Percentiles rank a stretch among this genome's conserved stretches.
These are phyloP conservation scores for Lolium multiflorum DNA, from an alignment of 176 grass and related monocot species.

Conservation along the genomic window DNA sequence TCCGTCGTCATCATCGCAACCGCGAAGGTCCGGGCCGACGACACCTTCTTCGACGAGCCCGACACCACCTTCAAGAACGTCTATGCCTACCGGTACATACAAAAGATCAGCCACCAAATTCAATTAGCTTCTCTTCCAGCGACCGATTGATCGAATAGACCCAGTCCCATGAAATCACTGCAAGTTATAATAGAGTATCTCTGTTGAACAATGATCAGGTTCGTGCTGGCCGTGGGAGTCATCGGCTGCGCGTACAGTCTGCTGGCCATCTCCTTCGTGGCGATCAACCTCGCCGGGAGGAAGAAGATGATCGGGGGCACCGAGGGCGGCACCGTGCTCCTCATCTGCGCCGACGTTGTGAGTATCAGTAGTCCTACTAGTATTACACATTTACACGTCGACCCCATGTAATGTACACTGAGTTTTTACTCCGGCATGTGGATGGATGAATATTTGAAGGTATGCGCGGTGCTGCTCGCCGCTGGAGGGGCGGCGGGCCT, in stretches of 20 bases:
- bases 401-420: too few species aligned
- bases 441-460: background rate
- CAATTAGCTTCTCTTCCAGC: too few species aligned
- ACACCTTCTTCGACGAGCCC: background rate
- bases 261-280: background rate
- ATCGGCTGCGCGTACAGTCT: background rate
- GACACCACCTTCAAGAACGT: background rate
- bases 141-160: too few species aligned
- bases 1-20: background rate
- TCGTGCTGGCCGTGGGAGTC: background rate
- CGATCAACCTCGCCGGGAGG: background rate
- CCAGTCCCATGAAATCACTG: too few species aligned
- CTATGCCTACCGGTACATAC: background rate
- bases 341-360: background rate
- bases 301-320: background rate
- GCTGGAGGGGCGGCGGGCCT: constrained; percentile 11
- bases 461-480: background rate
- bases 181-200: too few species aligned
- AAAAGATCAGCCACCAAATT: too few species aligned
- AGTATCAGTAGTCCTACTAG: background rate
- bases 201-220: too few species aligned
- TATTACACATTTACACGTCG: too few species aligned
- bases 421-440: background rate
- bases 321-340: background rate
- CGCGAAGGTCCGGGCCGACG: background rate